Evolutionary conservation across 1,284 basidiomycete species (phyloP).

Genomic region (Erythrobasidium hasegawianum): DNA sequence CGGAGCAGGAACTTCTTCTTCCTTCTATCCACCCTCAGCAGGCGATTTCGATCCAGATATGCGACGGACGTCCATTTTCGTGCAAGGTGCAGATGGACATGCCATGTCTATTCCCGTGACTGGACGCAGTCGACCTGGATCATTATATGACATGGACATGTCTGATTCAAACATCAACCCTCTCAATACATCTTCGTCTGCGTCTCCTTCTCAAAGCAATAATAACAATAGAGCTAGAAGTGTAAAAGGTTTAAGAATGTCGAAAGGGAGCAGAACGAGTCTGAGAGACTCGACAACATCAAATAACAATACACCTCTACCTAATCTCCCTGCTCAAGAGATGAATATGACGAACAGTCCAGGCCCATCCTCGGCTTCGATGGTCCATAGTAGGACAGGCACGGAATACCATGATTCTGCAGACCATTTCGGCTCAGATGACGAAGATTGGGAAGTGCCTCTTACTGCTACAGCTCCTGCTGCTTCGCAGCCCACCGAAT

Average conservation of each 20-base stretch:
- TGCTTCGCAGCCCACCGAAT: neutral
- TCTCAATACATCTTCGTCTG: neutral
- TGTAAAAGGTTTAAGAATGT: conserved; percentile 16
- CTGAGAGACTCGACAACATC: conserved; percentile 1
- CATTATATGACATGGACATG: conserved; percentile 26
- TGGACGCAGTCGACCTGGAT: conserved; percentile 29
- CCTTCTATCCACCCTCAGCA: conserved; percentile 26
- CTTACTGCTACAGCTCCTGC: conserved; percentile 2
- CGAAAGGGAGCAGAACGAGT: conserved; percentile 9
- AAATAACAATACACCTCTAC: neutral
- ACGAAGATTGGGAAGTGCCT: conserved; percentile 21
- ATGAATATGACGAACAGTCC: neutral
- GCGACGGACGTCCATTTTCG: conserved; percentile 29
- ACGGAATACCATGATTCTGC: conserved; percentile 1
- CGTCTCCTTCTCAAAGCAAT: neutral
- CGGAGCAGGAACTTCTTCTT: too few species aligned
- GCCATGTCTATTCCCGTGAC: conserved; percentile 34
- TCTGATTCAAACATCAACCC: conserved; percentile 13
- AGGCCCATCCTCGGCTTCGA: neutral
- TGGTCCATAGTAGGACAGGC: neutral
- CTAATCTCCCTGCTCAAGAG: neutral
- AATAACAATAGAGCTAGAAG: conserved; percentile 6
- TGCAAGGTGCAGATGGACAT: conserved; percentile 32
- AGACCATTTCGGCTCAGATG: conserved; percentile 5
- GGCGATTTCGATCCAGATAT: conserved; percentile 36